These are phyloP conservation scores for Entophlyctis helioformis DNA, from an alignment of 192 early-diverging fungal species.

Conservation along the genomic window DNA sequence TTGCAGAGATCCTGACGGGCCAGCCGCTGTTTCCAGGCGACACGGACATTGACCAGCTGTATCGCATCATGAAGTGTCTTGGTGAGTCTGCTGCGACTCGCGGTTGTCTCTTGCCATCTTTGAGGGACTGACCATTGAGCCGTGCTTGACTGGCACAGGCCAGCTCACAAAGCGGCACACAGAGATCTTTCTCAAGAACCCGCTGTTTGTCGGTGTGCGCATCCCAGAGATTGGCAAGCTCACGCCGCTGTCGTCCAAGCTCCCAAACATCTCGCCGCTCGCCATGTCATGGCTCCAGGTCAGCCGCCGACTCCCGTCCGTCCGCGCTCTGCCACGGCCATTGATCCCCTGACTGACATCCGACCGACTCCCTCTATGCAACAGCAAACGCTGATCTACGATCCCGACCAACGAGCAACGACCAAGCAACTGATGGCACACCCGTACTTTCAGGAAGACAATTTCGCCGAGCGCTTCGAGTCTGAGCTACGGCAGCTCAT, in stretches of 20 bases:
- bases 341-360: too few relatives aligned
- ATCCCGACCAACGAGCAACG: constrained; percentile 48
- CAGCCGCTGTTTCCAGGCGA: constrained; percentile 55
- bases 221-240: constrained; percentile 45
- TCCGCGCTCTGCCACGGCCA: too few relatives aligned
- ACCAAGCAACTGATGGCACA: constrained; percentile 41
- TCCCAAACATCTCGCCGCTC: constrained; percentile 33
- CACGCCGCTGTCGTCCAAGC: constrained; percentile 38
- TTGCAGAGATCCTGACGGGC: constrained; percentile 51
- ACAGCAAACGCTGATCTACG: constrained; percentile 47
- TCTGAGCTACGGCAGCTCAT: constrained; percentile 33
- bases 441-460: constrained; percentile 46
- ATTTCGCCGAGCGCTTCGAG: constrained; percentile 41
- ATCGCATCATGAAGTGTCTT: constrained; percentile 50
- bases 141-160: constrained; percentile 9
- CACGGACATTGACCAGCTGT: constrained; percentile 53
- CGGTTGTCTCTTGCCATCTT: too few relatives aligned
- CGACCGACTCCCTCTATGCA: background rate
- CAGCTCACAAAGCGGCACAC: constrained; percentile 45
- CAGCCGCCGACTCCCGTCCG: background rate
- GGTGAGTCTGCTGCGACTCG: constrained; percentile 11
- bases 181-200: constrained; percentile 48
- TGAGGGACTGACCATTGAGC: too few relatives aligned
- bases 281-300: constrained; percentile 48
- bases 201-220: constrained; percentile 46